A percentile compares a stretch with the other conserved stretches of the same genome.
Conservation (phyloP, 805 yeast genomes). For the Schwanniomyces sp. region DNA sequence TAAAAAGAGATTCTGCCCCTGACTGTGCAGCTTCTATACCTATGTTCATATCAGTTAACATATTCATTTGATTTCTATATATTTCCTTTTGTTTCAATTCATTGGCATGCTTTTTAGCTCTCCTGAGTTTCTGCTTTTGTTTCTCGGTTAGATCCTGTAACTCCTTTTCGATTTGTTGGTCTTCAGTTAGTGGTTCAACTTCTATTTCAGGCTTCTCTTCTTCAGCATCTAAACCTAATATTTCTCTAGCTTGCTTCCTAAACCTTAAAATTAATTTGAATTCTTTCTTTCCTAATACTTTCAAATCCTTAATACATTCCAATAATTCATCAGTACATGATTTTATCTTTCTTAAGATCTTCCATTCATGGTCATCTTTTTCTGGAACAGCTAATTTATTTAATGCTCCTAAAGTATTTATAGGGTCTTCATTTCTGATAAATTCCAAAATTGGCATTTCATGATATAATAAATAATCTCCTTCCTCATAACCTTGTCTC, state of each 20-base stretch:
- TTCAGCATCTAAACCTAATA: slow-evolving; percentile 63
- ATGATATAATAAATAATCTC: slow-evolving; percentile 73
- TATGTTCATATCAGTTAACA: slow-evolving; percentile 88
- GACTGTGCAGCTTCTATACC: slow-evolving; percentile 88
- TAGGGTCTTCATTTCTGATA: slow-evolving; percentile 78
- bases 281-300: slow-evolving; percentile 92
- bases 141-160: slow-evolving; percentile 69
- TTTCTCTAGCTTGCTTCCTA: slow-evolving; percentile 82
- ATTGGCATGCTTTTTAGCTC: slow-evolving; percentile 81
- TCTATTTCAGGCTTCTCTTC: slow-evolving; percentile 54
- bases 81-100: slow-evolving; percentile 86
- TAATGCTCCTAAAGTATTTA: slow-evolving; percentile 73
- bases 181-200: slow-evolving; percentile 76
- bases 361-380: slow-evolving; percentile 65
- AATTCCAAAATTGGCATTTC: slow-evolving; percentile 77
- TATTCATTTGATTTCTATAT: slow-evolving; percentile 90
- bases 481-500: slow-evolving; percentile 97
- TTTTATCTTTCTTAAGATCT: slow-evolving; percentile 65
- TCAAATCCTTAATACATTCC: slow-evolving; percentile 86
- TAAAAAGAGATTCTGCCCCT: slow-evolving; percentile 80
- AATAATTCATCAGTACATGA: slow-evolving; percentile 77
- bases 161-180: slow-evolving; percentile 85
- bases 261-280: slow-evolving; percentile 82
- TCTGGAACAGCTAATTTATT: slow-evolving; percentile 63
- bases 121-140: slow-evolving; percentile 65